phyloP scores from a whole-genome alignment of 148 eudicot genomes.

The Polygonum aviculare region DNA sequence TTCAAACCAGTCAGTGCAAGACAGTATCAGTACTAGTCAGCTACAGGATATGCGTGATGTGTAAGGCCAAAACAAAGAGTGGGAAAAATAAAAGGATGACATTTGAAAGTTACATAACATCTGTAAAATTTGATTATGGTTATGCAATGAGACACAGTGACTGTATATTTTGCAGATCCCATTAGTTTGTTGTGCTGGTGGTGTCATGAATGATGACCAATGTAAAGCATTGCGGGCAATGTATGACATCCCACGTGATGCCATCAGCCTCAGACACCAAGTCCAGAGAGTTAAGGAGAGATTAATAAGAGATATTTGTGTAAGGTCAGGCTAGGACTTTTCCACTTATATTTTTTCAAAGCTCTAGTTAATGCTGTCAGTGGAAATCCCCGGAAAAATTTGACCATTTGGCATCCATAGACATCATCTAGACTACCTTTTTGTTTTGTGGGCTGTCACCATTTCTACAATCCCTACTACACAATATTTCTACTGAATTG shows the following conservation, averaged over 20 bases:
- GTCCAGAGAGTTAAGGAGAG: neutral
- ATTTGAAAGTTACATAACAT: neutral
- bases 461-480: neutral
- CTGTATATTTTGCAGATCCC: neutral
- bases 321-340: neutral
- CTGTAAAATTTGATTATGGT: neutral
- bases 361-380: conserved; percentile 1
- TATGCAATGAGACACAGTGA: neutral
- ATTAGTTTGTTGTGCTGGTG: neutral
- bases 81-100: neutral
- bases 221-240: neutral
- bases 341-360: neutral
- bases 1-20: conserved; percentile 4
- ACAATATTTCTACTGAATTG: neutral
- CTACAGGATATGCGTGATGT: neutral
- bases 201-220: neutral
- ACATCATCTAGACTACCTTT: neutral
- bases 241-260: conserved; percentile 1
- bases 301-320: neutral
- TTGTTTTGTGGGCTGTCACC: neutral
- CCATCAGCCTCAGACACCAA: conserved; percentile 3
- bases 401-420: neutral
- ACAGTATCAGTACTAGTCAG: conserved; percentile 4
- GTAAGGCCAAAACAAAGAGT: neutral
- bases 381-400: neutral